Conservation (phyloP, 1,284 basidiomycete species). For the Boletus hoseneyae region DNA sequence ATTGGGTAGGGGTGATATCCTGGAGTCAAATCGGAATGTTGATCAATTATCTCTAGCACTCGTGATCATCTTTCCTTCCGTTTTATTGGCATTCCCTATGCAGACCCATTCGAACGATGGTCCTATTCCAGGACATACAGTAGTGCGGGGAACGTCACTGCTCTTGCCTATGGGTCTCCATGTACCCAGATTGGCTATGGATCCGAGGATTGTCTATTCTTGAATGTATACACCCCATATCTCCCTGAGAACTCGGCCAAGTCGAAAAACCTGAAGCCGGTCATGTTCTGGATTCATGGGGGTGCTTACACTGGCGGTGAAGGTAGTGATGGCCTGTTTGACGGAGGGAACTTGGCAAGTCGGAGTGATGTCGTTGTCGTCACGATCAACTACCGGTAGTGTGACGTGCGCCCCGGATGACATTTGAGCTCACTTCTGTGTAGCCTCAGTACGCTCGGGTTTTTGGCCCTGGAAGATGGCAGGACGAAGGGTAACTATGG, state of each 20-base stretch:
- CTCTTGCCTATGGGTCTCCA: slow-evolving; percentile 30
- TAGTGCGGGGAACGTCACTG: slow-evolving; percentile 22
- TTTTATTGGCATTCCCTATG: slow-evolving; percentile 30
- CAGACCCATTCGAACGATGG: slow-evolving; percentile 26
- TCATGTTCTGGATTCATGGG: slow-evolving; percentile 42
- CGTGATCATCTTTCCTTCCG: slow-evolving; percentile 29
- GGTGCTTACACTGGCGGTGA: slow-evolving; percentile 40
- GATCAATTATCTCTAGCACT: slow-evolving; percentile 11
- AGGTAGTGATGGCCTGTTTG: slow-evolving; percentile 36
- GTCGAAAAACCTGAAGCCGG: slow-evolving; percentile 31
- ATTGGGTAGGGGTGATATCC: slow-evolving; percentile 1
- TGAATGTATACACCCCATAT: slow-evolving; percentile 41
- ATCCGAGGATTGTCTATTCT: slow-evolving; percentile 35
- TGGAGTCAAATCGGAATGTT: not conserved
- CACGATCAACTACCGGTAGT: slow-evolving; percentile 41
- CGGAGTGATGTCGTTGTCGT: slow-evolving; percentile 45
- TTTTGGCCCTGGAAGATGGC: slow-evolving; percentile 10
- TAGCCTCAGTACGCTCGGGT: slow-evolving; percentile 16
- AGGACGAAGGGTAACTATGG: slow-evolving; percentile 16
- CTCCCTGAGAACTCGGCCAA: slow-evolving; percentile 14
- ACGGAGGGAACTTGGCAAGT: slow-evolving; percentile 42
- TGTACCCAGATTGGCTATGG: slow-evolving; percentile 28
- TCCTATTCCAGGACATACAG: slow-evolving; percentile 24
- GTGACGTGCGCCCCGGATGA: too few relatives aligned
- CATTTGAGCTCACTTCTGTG: too few relatives aligned